Percentiles rank a stretch among this genome's conserved stretches.
Evolutionary conservation across 768 basidiomycete genomes (phyloP).

Genomic region (Kwoniella mangroviensis): DNA sequence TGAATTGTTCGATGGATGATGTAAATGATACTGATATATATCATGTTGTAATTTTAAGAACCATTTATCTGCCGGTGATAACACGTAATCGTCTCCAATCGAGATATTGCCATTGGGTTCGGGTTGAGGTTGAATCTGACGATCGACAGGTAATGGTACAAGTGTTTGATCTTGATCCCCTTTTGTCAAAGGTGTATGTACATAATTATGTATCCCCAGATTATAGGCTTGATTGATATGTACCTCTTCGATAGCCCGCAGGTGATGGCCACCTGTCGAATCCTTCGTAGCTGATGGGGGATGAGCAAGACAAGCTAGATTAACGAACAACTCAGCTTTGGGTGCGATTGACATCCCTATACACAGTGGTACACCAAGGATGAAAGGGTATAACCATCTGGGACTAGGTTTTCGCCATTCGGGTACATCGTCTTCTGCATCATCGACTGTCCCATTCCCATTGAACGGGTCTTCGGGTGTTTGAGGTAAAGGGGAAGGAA

Average conservation of each 20-base stretch:
- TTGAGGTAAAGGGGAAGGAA: background rate
- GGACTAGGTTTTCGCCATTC: conserved; percentile 46
- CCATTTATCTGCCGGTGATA: conserved; percentile 48
- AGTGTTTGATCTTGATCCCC: background rate
- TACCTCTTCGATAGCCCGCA: too few species aligned
- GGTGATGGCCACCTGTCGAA: background rate
- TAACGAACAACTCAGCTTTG: conserved; percentile 51
- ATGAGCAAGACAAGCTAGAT: conserved; percentile 55
- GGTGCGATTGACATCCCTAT: conserved; percentile 54
- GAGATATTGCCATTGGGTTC: background rate
- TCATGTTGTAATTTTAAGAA: conserved; percentile 44
- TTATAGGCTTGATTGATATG: too few species aligned
- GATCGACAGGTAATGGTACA: background rate
- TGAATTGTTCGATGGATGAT: conserved; percentile 12
- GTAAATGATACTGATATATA: conserved; percentile 38
- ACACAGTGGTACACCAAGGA: conserved; percentile 43
- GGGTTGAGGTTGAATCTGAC: too few species aligned
- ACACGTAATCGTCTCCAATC: background rate
- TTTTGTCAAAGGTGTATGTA: too few species aligned
- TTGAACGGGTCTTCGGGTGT: background rate
- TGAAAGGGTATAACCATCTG: conserved; percentile 49
- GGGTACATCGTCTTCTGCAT: conserved; percentile 18
- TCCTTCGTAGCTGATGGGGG: conserved; percentile 37
- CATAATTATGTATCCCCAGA: too few species aligned
- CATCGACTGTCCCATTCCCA: background rate